Evolutionary conservation across 192 early-diverging fungal species (phyloP).

Genomic region (Phycomyces nitens): DNA sequence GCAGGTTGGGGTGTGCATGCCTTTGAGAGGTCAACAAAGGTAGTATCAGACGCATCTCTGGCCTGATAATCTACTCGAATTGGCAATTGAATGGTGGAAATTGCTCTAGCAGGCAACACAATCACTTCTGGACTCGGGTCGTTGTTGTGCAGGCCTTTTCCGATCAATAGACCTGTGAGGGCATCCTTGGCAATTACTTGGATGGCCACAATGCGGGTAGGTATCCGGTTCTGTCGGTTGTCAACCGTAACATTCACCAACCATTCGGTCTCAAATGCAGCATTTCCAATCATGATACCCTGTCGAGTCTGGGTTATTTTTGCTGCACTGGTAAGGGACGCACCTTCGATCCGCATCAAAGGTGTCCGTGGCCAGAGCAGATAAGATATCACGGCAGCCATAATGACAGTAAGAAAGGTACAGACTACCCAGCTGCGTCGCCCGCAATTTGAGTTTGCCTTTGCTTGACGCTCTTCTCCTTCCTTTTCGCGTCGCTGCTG

Average conservation of each 20-base stretch:
- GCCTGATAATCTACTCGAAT: conserved; percentile 26
- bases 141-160: conserved; percentile 21
- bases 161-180: conserved; percentile 22
- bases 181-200: conserved; percentile 22
- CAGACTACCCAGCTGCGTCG: conserved; percentile 20
- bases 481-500: conserved; percentile 8
- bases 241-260: conserved; percentile 28
- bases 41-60: conserved; percentile 24
- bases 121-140: conserved; percentile 17
- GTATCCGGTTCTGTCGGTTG: conserved; percentile 28
- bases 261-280: conserved; percentile 30
- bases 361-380: conserved; percentile 26
- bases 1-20: conserved; percentile 15
- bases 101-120: conserved; percentile 13
- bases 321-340: conserved; percentile 13
- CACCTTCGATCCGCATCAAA: conserved; percentile 23
- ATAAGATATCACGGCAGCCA: conserved; percentile 9
- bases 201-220: conserved; percentile 18
- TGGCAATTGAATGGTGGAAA: conserved; percentile 25
- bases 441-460: conserved; percentile 14
- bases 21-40: conserved; percentile 26
- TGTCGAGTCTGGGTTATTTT: conserved; percentile 16
- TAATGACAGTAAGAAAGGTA: conserved; percentile 14
- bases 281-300: conserved; percentile 23
- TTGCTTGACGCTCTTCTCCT: not conserved